Base-by-base conservation (phyloP, 1,284 basidiomycete species). In the Xanthoconium separans region DNA sequence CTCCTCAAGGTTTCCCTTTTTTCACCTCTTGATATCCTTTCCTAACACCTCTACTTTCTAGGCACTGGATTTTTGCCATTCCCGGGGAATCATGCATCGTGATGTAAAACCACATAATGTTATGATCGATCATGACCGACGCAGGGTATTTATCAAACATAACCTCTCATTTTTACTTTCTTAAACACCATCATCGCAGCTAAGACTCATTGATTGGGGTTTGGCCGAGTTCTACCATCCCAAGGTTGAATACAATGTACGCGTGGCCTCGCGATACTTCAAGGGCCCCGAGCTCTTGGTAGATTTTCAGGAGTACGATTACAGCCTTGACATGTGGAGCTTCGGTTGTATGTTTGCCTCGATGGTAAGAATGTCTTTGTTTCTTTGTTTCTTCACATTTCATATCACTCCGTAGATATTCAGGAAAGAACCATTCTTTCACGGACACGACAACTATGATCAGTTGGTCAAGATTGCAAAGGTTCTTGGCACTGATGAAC, bases 71-170 rank as follows among this genome's bases (percentile, higher is more conserved):
- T 99, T 90, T 70, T 98, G 95, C 68, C 97, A 98, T 74, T 98
- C 96, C 33, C 92, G 95, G 63, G 96, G 96, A 13, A 98, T 98
- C 72, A 99, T 98, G 95, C 97, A 99, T 70, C 84, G 97, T 59
- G 97, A 99, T 71, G 96, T 99, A 60, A 99, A 99, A 72, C 96
- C 97, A 6, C 95, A 98, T 76, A 99, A 99, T 71, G 95, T 99
- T 55, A 98, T 99, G 95, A 98, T 99, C 72, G 97, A 99, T 74
- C 95, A 98, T 69, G 93, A 98, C 67, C 89, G 91, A 72, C 87
- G 93, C 69, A 95, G 95, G 80, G 93, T 91, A 67, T 59, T 78
- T 65, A 7, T 54, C 39, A 4, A 27, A 2, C 46, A 39, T 33
- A 43, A 2, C 11, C n/a, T 47, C 9, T 40, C 50, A 18, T 27